A percentile compares a stretch with the other conserved stretches of the same genome.
Conservation (phyloP, 306 rosid genomes). For the Hippophae gyantsensis region DNA sequence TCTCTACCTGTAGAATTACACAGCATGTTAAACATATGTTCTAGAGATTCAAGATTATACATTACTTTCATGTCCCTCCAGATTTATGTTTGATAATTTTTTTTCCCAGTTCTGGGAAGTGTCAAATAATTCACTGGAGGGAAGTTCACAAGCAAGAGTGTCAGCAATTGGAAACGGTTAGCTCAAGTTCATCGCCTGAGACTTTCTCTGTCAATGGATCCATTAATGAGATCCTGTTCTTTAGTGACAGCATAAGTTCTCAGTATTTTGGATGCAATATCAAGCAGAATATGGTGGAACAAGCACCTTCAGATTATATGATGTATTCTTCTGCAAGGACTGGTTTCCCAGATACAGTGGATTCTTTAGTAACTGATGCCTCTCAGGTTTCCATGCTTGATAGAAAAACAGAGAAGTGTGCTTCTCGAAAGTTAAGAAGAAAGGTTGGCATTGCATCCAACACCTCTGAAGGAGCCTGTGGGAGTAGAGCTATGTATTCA, state of each 20-base stretch:
- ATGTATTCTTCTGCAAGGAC: conserved; percentile 29
- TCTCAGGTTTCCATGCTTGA: conserved; percentile 39
- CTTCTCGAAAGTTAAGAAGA: conserved; percentile 40
- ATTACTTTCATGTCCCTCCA: conserved; percentile 4
- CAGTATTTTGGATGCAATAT: conserved; percentile 28
- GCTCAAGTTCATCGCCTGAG: conserved; percentile 41
- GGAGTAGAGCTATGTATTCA: conserved; percentile 28
- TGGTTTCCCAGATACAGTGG: conserved; percentile 25
- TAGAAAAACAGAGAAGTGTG: conserved; percentile 29
- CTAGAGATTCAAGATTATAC: neutral
- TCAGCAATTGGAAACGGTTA: conserved; percentile 41
- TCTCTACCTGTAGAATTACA: too few species aligned
- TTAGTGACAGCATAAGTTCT: conserved; percentile 34
- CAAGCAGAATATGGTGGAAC: conserved; percentile 32
- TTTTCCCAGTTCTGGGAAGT: conserved; percentile 77
- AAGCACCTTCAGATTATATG: conserved; percentile 32
- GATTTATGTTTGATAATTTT: conserved; percentile 22
- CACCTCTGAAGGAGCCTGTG: conserved; percentile 31
- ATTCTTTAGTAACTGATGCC: conserved; percentile 22
- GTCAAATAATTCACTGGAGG: conserved; percentile 87
- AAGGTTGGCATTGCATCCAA: conserved; percentile 28
- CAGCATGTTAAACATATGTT: neutral
- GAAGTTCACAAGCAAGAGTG: conserved; percentile 70
- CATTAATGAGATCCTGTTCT: conserved; percentile 26
- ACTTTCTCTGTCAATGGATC: conserved; percentile 32